phyloP scores from a whole-genome alignment of 176 grass and related monocot genomes.

The Stipa capillata region DNA sequence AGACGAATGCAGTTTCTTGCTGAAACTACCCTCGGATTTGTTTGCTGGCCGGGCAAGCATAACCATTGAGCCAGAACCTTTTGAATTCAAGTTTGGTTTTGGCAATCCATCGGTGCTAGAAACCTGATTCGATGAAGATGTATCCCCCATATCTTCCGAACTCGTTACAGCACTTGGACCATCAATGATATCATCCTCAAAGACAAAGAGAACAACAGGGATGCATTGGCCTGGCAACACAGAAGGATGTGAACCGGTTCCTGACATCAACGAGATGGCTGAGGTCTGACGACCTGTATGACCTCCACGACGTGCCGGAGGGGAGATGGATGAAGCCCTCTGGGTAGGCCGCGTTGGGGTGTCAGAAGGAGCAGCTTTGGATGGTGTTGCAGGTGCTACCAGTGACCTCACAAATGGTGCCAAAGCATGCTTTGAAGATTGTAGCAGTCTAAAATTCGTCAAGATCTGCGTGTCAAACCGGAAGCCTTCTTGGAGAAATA shows the following conservation, averaged over 20 bases:
- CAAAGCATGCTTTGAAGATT: constrained; percentile 83
- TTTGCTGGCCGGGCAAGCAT: constrained; percentile 29
- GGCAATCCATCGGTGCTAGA: constrained; percentile 25
- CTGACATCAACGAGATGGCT: constrained; percentile 57
- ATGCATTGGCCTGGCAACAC: constrained; percentile 48
- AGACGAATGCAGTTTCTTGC: constrained; percentile 58
- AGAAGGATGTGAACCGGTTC: constrained; percentile 30
- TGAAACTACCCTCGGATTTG: constrained; percentile 40
- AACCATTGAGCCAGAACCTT: constrained; percentile 43
- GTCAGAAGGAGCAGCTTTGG: constrained; percentile 26
- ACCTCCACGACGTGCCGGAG: constrained; percentile 45
- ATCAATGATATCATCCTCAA: constrained; percentile 56
- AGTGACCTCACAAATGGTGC: constrained; percentile 53
- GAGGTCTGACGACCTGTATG: constrained; percentile 37
- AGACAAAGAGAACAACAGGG: constrained; percentile 88
- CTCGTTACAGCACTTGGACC: constrained; percentile 28
- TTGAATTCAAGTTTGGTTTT: constrained; percentile 24
- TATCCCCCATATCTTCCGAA: constrained; percentile 43
- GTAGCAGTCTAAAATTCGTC: constrained; percentile 71
- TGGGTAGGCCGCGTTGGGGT: constrained; percentile 25
- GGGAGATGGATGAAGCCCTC: constrained; percentile 44
- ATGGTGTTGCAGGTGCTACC: constrained; percentile 30
- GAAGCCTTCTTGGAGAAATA: constrained; percentile 85
- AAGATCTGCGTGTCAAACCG: constrained; percentile 58
- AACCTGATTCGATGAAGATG: constrained; percentile 21